phyloP scores from a whole-genome alignment of 2,329 filamentous ascomycete species.

The Pseudogymnoascus sp. region DNA sequence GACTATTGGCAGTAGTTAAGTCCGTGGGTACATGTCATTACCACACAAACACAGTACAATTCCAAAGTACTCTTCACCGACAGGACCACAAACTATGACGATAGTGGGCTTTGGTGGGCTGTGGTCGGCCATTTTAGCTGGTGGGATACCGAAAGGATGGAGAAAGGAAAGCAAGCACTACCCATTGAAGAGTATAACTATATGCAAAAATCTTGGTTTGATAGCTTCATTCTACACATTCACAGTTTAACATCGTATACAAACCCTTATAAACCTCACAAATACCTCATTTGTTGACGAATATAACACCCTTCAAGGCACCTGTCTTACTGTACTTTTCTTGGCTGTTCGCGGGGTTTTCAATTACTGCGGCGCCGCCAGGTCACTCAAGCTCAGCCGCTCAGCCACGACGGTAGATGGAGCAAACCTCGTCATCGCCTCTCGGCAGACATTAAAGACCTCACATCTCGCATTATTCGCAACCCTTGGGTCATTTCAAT shows the following conservation, averaged over 20 bases:
- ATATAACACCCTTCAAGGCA: background rate
- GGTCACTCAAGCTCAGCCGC: slow-evolving; percentile 3
- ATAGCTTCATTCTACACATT: background rate
- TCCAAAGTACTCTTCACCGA: background rate
- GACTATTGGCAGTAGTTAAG: slow-evolving; percentile 1
- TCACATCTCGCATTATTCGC: background rate
- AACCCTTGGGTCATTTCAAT: background rate
- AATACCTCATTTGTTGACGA: background rate
- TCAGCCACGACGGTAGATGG: slow-evolving; percentile 18
- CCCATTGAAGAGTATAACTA: background rate
- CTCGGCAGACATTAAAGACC: slow-evolving; percentile 1
- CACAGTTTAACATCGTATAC: background rate
- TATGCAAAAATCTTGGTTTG: background rate
- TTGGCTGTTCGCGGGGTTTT: background rate
- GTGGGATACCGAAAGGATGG: background rate
- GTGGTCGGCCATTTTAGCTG: background rate
- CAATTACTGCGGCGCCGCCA: background rate
- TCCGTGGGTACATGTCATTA: background rate
- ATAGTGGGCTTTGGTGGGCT: slow-evolving; percentile 4
- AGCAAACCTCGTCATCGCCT: slow-evolving; percentile 21
- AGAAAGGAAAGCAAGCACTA: background rate
- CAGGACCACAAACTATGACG: background rate
- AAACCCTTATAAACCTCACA: background rate
- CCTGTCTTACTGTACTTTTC: background rate
- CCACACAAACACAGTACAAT: background rate